Evolutionary conservation across 2,329 filamentous ascomycete genomes (phyloP), one percentile per base, ranked within the genome.

Genomic region (Lachnellula suecica): DNA sequence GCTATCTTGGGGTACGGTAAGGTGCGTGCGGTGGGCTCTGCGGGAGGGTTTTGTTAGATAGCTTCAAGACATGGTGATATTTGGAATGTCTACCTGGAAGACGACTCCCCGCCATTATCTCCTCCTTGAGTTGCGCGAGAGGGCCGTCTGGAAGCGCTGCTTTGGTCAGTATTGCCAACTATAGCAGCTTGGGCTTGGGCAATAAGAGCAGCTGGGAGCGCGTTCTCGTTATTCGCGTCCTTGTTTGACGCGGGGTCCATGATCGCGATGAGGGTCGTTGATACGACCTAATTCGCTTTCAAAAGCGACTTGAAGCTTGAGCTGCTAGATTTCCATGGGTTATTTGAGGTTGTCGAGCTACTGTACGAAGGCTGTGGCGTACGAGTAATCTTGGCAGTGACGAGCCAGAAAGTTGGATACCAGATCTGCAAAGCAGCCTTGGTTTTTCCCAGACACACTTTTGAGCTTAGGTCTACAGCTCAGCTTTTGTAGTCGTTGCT

Each of bases 121-220:
- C 23, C 45, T 25, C 48, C 38, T 41, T 42, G 38, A 11, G 44
- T 44, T 47, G 51, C 46, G 20, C 51, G 31, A n/a, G 50, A 52
- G 24, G 38, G 17, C 35, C 35, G 29, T n/a, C 40, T 23, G 19
- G 24, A 25, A 10, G 17, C 43, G 24, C 17, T 24, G 4, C n/a
- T 31, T 19, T 58, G 45, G n/a, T 63, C 59, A 19, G 60, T 49
- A 48, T 63, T 64, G 13, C 61, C 65, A 41, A 60, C 52, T 10
- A 66, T 67, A 1, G 65, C 66, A 44, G 65, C 62, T 55, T 68
- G 61, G 24, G 64, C 65, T 53, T 67, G 65, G 13, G 63, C 63
- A 45, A 68, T 64, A 19, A 67, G 44, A 10, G 54, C 52, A 15
- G 54, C 44, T 34, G 65, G 63, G 2, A 66, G 40, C 10, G 46